These are phyloP conservation scores for Schizonepeta tenuifolia DNA, from an alignment of 257 asterid species.

Conservation along the genomic window DNA sequence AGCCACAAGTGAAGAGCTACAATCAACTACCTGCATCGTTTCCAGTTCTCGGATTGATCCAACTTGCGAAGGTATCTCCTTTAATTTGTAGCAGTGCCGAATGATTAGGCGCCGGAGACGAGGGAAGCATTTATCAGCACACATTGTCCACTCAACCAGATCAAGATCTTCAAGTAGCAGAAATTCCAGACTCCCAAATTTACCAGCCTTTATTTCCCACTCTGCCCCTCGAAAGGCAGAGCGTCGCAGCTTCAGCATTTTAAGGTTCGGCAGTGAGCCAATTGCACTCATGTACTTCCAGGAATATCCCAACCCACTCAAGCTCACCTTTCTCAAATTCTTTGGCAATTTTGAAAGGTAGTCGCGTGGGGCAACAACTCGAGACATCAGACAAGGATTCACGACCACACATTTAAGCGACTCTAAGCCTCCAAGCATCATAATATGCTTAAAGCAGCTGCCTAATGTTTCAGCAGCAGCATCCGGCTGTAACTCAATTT, in stretches of 20 bases:
- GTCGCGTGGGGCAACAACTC: neutral
- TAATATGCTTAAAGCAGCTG: neutral
- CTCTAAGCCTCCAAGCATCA: neutral
- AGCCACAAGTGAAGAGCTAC: neutral
- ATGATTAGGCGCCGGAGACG: neutral
- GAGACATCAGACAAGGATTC: constrained; percentile 11
- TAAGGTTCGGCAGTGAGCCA: neutral
- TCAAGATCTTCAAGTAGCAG: constrained; percentile 6
- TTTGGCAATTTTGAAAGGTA: neutral
- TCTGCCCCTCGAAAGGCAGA: constrained; percentile 19
- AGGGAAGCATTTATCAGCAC: neutral
- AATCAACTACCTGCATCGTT: neutral
- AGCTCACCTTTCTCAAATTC: neutral
- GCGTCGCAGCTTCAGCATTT: constrained; percentile 8
- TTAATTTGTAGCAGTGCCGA: neutral
- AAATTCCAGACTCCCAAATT: neutral
- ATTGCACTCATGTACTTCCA: constrained; percentile 16
- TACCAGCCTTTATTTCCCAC: neutral
- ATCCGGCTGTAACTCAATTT: neutral
- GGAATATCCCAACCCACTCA: constrained; percentile 18
- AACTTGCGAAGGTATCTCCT: neutral
- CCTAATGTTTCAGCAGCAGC: neutral
- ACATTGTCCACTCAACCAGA: neutral
- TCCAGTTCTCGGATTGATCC: neutral
- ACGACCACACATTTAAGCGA: constrained; percentile 23